A percentile compares a stretch with the other conserved stretches of the same genome.
Conservation (phyloP, 345 rosid species). For the Passiflora organensis region DNA sequence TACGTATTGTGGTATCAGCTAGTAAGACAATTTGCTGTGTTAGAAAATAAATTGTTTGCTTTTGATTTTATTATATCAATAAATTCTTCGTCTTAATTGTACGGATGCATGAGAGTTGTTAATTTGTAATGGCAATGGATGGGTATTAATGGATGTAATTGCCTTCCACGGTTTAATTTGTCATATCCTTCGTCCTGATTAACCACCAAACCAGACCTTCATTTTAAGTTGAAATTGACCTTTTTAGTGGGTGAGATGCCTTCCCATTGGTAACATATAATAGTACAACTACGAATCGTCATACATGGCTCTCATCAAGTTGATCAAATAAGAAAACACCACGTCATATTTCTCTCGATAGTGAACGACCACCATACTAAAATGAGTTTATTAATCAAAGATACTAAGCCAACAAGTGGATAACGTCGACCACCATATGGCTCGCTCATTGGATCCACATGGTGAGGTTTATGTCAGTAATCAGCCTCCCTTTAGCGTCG, state of each 20-base stretch:
- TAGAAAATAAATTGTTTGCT: too few species aligned
- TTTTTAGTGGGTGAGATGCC: constrained; percentile 21
- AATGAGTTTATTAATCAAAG: background rate
- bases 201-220: constrained; percentile 16
- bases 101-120: background rate
- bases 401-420: constrained; percentile 17
- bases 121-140: background rate
- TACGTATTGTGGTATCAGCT: too few species aligned
- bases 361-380: background rate
- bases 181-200: constrained; percentile 19
- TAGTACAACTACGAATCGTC: constrained; percentile 26
- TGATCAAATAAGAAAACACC: constrained; percentile 26
- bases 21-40: too few species aligned
- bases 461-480: too few species aligned
- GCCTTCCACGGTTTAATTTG: too few species aligned
- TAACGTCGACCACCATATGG: constrained; percentile 25
- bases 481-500: constrained; percentile 3
- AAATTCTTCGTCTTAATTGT: background rate
- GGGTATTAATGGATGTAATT: background rate
- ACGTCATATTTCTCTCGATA: constrained; percentile 14
- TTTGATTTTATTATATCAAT: background rate
- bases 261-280: background rate
- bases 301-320: constrained; percentile 24
- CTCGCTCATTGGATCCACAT: constrained; percentile 34
- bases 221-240: constrained; percentile 12